Evolutionary conservation across 495 filamentous ascomycete species (phyloP).

Genomic region (Aspergillus sparsus): DNA sequence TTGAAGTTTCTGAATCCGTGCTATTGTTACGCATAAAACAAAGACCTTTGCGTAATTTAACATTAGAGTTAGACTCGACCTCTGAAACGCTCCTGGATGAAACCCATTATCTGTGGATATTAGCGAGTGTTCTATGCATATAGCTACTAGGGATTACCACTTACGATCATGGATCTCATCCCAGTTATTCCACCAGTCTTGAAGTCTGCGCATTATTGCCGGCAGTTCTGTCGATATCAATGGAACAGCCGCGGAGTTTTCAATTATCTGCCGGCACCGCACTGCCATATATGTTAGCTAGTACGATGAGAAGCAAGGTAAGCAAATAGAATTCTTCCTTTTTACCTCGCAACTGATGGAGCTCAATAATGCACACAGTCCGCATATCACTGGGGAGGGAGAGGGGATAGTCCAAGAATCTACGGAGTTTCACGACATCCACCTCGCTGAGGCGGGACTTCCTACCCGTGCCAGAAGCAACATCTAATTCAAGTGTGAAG

Average conservation of each 20-base stretch:
- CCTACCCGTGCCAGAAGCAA: conserved; percentile 45
- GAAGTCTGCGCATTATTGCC: conserved; percentile 38
- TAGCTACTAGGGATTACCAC: conserved; percentile 2
- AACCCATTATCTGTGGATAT: conserved; percentile 38
- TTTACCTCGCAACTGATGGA: conserved; percentile 44
- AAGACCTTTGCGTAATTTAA: conserved; percentile 44
- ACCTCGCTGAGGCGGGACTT: conserved; percentile 47
- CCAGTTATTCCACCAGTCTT: conserved; percentile 46
- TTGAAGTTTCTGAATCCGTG: conserved; percentile 44
- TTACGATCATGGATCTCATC: conserved; percentile 47
- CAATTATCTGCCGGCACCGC: conserved; percentile 36
- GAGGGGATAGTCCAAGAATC: conserved; percentile 45
- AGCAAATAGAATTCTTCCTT: not conserved
- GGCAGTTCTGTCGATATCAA: conserved; percentile 42
- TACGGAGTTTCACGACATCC: conserved; percentile 40
- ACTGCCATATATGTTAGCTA: conserved; percentile 18
- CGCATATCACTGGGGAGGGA: conserved; percentile 47
- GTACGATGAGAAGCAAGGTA: not conserved
- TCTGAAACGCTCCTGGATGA: conserved; percentile 44
- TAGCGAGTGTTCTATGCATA: not conserved
- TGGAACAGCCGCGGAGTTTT: conserved; percentile 30
- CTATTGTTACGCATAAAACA: conserved; percentile 39
- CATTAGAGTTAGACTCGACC: conserved; percentile 44
- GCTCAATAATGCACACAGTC: conserved; percentile 44
- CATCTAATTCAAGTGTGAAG: conserved; percentile 45